Evolutionary conservation across 441 rosid genomes (phyloP).

Genomic region (Brassica balearica): DNA sequence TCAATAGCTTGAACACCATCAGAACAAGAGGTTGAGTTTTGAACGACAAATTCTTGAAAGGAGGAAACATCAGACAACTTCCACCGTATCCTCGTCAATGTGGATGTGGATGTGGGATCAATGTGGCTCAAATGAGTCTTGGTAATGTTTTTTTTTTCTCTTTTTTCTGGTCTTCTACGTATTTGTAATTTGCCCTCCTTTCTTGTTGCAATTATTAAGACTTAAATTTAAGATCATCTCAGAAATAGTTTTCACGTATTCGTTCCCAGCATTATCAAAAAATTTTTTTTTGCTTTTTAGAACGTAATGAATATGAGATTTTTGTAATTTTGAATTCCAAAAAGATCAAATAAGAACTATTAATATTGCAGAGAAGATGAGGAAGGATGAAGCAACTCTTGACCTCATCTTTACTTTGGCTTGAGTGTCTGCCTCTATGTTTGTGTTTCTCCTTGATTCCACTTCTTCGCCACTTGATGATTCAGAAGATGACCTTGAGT

Average conservation of each 20-base stretch:
- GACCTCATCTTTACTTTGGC: background rate
- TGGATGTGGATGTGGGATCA: too few relatives aligned
- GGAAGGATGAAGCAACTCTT: slow-evolving; percentile 1
- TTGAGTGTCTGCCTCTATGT: slow-evolving; percentile 51
- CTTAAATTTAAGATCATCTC: background rate
- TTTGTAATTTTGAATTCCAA: too few relatives aligned
- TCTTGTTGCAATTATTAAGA: slow-evolving; percentile 14
- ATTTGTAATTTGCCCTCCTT: slow-evolving; percentile 24
- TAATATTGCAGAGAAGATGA: slow-evolving; percentile 5
- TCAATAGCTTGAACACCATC: too few relatives aligned
- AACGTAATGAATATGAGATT: background rate
- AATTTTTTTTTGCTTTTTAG: background rate
- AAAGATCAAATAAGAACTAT: background rate
- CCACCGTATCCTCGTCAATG: too few relatives aligned
- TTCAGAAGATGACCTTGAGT: slow-evolving; percentile 65
- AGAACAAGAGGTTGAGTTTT: too few relatives aligned
- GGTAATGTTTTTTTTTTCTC: background rate
- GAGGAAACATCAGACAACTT: slow-evolving; percentile 14
- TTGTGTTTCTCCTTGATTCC: slow-evolving; percentile 68
- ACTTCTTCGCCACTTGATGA: slow-evolving; percentile 69
- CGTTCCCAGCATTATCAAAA: background rate
- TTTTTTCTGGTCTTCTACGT: background rate
- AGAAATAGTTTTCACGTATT: slow-evolving; percentile 18
- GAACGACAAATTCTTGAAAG: too few relatives aligned
- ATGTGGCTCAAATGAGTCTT: slow-evolving; percentile 25